Evolutionary conservation across 1,139 yeast species (phyloP).

Genomic region (Protomyces inouyei): DNA sequence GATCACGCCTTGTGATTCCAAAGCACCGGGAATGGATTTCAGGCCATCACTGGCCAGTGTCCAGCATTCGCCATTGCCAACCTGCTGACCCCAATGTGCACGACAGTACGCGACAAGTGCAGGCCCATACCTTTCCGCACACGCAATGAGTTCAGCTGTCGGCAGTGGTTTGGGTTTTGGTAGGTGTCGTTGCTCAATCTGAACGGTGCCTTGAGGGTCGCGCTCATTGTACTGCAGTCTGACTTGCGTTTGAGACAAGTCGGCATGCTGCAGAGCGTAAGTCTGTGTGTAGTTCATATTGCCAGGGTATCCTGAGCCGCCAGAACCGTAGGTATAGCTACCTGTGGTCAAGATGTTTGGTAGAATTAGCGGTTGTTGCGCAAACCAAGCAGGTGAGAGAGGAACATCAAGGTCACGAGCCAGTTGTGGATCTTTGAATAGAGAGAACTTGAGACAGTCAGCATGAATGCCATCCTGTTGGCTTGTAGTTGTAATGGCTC

Average conservation of each 20-base stretch:
- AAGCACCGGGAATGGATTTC: constrained; percentile 58
- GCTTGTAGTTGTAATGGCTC: not conserved
- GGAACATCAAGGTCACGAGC: not conserved
- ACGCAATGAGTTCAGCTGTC: constrained; percentile 33
- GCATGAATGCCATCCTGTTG: not conserved
- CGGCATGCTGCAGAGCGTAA: not conserved
- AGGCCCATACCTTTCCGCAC: constrained; percentile 33
- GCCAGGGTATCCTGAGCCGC: not conserved
- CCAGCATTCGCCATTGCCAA: constrained; percentile 77
- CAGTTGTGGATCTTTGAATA: not conserved
- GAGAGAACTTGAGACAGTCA: not conserved
- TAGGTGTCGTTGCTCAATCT: not conserved
- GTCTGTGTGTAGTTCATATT: not conserved
- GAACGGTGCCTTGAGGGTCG: constrained; percentile 23
- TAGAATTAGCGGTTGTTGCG: not conserved
- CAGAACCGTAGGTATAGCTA: not conserved
- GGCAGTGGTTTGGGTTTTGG: constrained; percentile 53
- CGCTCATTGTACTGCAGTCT: constrained; percentile 26
- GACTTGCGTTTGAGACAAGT: not conserved
- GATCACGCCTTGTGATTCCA: constrained; percentile 50
- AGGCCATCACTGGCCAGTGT: constrained; percentile 65
- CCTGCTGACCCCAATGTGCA: constrained; percentile 50
- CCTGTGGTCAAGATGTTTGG: not conserved
- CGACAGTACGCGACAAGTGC: constrained; percentile 61
- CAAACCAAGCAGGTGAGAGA: not conserved